Base-by-base conservation (phyloP, 2,329 filamentous ascomycete species). In the Botrytis medusae region DNA sequence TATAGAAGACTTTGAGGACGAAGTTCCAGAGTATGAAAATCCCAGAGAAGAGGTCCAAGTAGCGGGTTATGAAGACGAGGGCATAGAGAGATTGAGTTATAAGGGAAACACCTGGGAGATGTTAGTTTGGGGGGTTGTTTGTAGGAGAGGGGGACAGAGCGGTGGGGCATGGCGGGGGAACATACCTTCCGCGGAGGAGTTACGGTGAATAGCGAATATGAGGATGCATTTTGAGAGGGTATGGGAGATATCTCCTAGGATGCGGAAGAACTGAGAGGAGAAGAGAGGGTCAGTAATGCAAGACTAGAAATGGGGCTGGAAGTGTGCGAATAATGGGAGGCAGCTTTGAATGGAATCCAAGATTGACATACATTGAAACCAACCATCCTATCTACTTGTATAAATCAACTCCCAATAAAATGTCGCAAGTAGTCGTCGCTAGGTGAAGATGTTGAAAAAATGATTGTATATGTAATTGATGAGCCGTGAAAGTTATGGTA, bases 21-120 rank as follows among this genome's bases (percentile, higher is more conserved):
- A 91, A 88, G 83, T 96, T 95, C 89, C 92, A 96, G 40, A 82
- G 84, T 16, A 79, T 81, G 79, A 88, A 86, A 57, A 72, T 75
- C 1, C 77, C 77, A 12, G 76, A 79, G 81, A 97, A 93, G 76
- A 98, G 85, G 81, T 98, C 93, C 76, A 95, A 88, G 83, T 98
- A 98, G 74, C 95, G 90, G 7, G 93, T 91, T 79, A 91, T 86
- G 84, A 98, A 98, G 73, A 98, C 95, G 76, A 92, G 82, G 72
- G 91, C 90, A 84, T 98, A 98, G 77, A 98, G 90, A 72, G 91
- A 87, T 83, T 98, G 95, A 1, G 93, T 97, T 79, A 98, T 93
- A 80, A 97, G 90, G 37, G 94, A 97, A 75, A 98, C 92, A 57
- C 72, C 71, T 25, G n/a, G 0, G 18, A 12, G 34, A 22, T 22